Evolutionary conservation across 768 basidiomycete species (phyloP).

Genomic region (Leccinellum albellum): DNA sequence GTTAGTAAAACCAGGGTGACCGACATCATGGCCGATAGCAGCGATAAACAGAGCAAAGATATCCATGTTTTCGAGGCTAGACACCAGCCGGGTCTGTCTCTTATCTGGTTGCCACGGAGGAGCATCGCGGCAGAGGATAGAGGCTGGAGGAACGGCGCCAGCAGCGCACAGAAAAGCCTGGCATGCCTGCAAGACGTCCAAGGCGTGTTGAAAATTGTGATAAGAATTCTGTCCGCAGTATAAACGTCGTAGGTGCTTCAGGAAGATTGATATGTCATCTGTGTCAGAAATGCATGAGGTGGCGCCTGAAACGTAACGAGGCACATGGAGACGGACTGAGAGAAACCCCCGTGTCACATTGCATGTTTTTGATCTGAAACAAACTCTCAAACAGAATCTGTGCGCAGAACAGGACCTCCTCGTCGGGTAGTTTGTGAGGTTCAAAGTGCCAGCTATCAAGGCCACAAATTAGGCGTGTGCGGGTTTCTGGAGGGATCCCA

Average conservation of each 20-base stretch:
- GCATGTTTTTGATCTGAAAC: constrained; percentile 75
- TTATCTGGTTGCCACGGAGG: constrained; percentile 38
- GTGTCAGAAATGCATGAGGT: constrained; percentile 18
- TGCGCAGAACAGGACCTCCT: constrained; percentile 78
- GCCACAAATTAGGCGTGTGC: constrained; percentile 58
- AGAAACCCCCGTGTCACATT: constrained; percentile 51
- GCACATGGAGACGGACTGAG: constrained; percentile 45
- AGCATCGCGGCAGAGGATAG: constrained; percentile 45
- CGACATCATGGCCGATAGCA: constrained; percentile 96
- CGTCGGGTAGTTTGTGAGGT: constrained; percentile 76
- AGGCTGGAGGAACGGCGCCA: constrained; percentile 76
- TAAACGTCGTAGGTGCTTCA: constrained; percentile 85
- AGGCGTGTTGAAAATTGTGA: constrained; percentile 96
- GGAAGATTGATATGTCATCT: constrained; percentile 75
- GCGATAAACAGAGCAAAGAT: constrained; percentile 84
- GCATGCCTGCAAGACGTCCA: constrained; percentile 92
- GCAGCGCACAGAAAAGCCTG: constrained; percentile 81
- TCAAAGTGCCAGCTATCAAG: constrained; percentile 89
- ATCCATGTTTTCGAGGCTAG: constrained; percentile 59
- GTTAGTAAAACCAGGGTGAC: constrained; percentile 94
- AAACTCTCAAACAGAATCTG: constrained; percentile 85
- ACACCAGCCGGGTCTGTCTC: constrained; percentile 33
- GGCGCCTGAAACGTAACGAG: constrained; percentile 18
- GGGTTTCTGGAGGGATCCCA: constrained; percentile 45
- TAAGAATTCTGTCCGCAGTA: constrained; percentile 92